Evolutionary conservation across 2,329 filamentous ascomycete species (phyloP).

Genomic region (Colletotrichum gloeosporioides): DNA sequence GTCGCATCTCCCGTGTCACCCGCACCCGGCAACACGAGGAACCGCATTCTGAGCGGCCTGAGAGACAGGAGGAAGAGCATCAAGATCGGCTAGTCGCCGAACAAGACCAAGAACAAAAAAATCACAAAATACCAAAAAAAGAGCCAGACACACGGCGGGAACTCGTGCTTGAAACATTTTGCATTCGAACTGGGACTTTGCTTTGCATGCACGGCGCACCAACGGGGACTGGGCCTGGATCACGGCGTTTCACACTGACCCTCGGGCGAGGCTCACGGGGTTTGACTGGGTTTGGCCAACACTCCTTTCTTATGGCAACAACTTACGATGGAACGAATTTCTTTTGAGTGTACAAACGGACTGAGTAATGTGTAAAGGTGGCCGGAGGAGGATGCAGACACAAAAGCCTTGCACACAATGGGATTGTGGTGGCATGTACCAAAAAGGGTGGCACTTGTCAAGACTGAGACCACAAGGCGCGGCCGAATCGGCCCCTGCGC

Average conservation of each 20-base stretch:
- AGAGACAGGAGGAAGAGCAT: constrained; percentile 45
- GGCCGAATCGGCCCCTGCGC: constrained; percentile 1
- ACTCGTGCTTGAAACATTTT: constrained; percentile 5
- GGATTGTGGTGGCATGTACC: constrained; percentile 12
- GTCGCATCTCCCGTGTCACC: constrained; percentile 30
- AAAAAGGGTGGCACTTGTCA: constrained; percentile 4
- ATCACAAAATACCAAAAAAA: neutral
- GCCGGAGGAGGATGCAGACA: neutral
- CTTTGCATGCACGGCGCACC: constrained; percentile 20
- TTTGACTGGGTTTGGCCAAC: neutral
- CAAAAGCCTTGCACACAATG: neutral
- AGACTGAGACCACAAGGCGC: neutral
- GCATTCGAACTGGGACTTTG: constrained; percentile 14
- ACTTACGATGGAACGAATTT: constrained; percentile 16
- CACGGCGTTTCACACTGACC: constrained; percentile 16
- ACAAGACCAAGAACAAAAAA: neutral
- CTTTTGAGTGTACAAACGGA: constrained; percentile 10
- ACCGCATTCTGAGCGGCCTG: constrained; percentile 39
- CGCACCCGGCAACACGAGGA: constrained; percentile 27
- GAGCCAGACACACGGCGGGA: neutral
- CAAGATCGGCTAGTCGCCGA: constrained; percentile 28
- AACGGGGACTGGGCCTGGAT: constrained; percentile 7
- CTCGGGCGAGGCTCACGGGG: neutral
- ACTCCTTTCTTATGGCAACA: constrained; percentile 1
- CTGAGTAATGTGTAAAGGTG: constrained; percentile 15